A percentile compares a stretch with the other conserved stretches of the same genome.
These are phyloP conservation scores for Groenewaldozyma auringiensis DNA, from an alignment of 1,139 yeast species.

Conservation along the genomic window DNA sequence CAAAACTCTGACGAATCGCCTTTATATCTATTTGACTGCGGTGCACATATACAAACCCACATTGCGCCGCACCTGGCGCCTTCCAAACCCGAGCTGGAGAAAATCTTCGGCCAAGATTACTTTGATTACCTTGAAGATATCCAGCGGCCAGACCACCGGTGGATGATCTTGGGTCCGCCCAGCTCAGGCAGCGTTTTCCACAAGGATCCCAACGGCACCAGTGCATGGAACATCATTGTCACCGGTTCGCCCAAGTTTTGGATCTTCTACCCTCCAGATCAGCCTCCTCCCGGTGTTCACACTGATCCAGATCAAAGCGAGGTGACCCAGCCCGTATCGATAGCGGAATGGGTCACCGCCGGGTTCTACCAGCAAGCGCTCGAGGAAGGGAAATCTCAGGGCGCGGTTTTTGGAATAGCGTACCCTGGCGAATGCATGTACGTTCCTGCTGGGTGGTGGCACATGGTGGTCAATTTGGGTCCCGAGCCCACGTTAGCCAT, in stretches of 20 bases:
- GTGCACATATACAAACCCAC: constrained; percentile 16
- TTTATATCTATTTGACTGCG: constrained; percentile 75
- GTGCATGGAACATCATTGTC: constrained; percentile 82
- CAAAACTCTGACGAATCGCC: constrained; percentile 73
- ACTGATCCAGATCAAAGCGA: constrained; percentile 68
- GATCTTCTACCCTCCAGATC: constrained; percentile 77
- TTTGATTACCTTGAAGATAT: constrained; percentile 28
- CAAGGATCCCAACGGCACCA: constrained; percentile 84
- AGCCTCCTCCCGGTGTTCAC: constrained; percentile 78
- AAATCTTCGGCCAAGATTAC: constrained; percentile 33
- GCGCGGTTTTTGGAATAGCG: constrained; percentile 54
- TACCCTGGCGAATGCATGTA: constrained; percentile 78
- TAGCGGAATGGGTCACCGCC: constrained; percentile 82
- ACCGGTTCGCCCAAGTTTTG: constrained; percentile 66
- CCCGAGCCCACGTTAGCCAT: constrained; percentile 59
- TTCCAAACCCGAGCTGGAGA: constrained; percentile 15
- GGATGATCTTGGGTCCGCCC: constrained; percentile 80
- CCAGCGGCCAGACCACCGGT: constrained; percentile 80
- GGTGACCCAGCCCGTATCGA: constrained; percentile 84
- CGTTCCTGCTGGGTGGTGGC: constrained; percentile 98
- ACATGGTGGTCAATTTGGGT: constrained; percentile 72
- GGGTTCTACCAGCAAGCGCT: constrained; percentile 52
- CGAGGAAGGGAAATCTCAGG: not conserved
- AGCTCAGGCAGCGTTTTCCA: constrained; percentile 86
- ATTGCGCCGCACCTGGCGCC: constrained; percentile 34